These are phyloP conservation scores for Kwoniella sp. DNA, from an alignment of 768 basidiomycete species.

Conservation along the genomic window DNA sequence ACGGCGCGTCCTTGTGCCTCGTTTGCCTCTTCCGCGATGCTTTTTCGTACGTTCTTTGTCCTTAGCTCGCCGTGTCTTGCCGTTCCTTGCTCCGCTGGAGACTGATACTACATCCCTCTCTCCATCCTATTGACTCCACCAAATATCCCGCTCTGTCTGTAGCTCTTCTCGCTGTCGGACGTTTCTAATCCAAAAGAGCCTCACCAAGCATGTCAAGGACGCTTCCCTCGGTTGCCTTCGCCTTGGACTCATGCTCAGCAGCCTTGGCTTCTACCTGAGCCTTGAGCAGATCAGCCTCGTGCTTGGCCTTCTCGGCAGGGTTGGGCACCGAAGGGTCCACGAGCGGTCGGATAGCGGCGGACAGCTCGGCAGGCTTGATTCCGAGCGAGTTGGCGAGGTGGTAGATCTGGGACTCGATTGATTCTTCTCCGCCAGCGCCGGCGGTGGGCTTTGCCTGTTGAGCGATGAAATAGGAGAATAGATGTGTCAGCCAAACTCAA, in stretches of 20 bases:
- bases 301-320: conserved; percentile 48
- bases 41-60: too few relatives aligned
- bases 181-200: conserved; percentile 52
- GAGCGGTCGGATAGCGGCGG: conserved; percentile 52
- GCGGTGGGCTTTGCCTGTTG: conserved; percentile 9
- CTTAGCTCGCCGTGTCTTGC: too few relatives aligned
- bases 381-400: conserved; percentile 48
- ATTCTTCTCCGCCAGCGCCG: conserved; percentile 10
- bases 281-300: conserved; percentile 44
- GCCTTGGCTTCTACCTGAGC: conserved; percentile 61
- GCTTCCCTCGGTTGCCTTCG: conserved; percentile 58
- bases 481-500: too few relatives aligned
- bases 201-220: conserved; percentile 50
- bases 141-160: background rate
- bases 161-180: background rate
- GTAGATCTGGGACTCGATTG: conserved; percentile 52
- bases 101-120: too few relatives aligned
- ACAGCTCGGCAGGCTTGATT: conserved; percentile 52
- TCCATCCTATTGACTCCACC: too few relatives aligned
- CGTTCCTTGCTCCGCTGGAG: too few relatives aligned
- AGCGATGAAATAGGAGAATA: background rate
- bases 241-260: conserved; percentile 77
- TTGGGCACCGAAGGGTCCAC: conserved; percentile 54
- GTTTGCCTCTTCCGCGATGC: too few relatives aligned
- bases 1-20: too few relatives aligned